Evolutionary conservation across 2,329 filamentous ascomycete species (phyloP).

Genomic region (Clonostachys byssicola): DNA sequence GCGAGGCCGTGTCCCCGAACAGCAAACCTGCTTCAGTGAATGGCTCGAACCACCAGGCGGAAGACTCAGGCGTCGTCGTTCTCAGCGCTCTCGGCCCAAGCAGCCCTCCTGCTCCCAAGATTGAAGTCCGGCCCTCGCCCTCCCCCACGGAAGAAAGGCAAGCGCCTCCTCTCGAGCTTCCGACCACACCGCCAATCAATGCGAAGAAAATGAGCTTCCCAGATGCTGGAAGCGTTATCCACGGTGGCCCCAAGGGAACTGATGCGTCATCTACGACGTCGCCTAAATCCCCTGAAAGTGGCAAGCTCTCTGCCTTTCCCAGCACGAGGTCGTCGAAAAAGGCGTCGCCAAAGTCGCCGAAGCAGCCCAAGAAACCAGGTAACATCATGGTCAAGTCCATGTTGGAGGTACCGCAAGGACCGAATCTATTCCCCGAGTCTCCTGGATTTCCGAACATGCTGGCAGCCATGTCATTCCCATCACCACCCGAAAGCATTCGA

Average conservation of each 20-base stretch:
- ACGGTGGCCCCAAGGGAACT: not conserved
- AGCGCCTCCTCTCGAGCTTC: no score
- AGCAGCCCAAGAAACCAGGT: not conserved
- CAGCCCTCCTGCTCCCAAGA: no score
- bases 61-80: no score
- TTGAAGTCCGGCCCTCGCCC: no score
- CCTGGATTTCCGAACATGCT: slow-evolving; percentile 4
- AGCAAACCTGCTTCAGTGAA: no score
- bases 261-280: not conserved
- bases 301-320: no score
- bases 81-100: no score
- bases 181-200: not conserved
- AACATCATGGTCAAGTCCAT: not conserved
- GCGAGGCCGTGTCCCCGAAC: no score
- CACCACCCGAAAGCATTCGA: slow-evolving; percentile 1
- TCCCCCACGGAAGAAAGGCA: no score
- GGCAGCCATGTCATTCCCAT: slow-evolving; percentile 3
- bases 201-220: not conserved
- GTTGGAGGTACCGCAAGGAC: not conserved
- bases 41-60: no score
- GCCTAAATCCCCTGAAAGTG: not conserved
- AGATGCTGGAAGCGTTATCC: not conserved
- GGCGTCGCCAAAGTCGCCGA: not conserved
- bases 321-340: no score
- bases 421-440: not conserved